Evolutionary conservation across 306 rosid species (phyloP), one percentile per base, ranked within the genome.

Genomic region (Cucurbita maxima): DNA sequence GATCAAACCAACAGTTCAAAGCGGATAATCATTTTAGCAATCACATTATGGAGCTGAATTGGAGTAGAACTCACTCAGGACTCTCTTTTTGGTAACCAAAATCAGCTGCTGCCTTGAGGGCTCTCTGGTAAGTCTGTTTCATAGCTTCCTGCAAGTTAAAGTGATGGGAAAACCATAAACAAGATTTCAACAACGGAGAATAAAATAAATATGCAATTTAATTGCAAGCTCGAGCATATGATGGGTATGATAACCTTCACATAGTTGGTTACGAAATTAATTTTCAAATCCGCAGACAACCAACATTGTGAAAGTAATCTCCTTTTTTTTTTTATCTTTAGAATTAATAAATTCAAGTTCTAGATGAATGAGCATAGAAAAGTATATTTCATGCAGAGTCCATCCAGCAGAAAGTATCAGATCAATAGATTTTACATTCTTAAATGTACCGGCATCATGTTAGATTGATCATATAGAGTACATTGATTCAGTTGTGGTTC

Each of bases 101-200:
- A 66, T 86, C 89, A 18, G 83, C 44, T 55, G 98, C 95, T 4
- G 98, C 98, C 83, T 92, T 92, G 43, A 85, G 85, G 75, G 95
- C 87, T 82, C 92, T 92, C 84, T 92, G 95, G 79, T 92, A 92
- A 63, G 92, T 92, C 81, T 92, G 98, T 75, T 88, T 92, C 88
- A 92, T 89, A 61, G 96, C 96, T 81, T 89, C 98, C 98, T 92
- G 85, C 55, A 70, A 78, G 78, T 73, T 48, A 45, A 10, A 63
- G 67, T 6, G 66, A 30, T 61, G 37, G 41, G 71, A 74, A 81
- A 78, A 16, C 53, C 54, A 58, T 40, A 68, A 55, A 57, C 53
- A 57, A 9, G 41, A 36, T 19, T 34, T n/a, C 47, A 52, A 18
- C 62, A 15, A 74, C 52, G 0, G 43, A 0, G 18, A 77, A 76